Evolutionary conservation across 495 filamentous ascomycete species (phyloP).

Genomic region (Podospora sp.): DNA sequence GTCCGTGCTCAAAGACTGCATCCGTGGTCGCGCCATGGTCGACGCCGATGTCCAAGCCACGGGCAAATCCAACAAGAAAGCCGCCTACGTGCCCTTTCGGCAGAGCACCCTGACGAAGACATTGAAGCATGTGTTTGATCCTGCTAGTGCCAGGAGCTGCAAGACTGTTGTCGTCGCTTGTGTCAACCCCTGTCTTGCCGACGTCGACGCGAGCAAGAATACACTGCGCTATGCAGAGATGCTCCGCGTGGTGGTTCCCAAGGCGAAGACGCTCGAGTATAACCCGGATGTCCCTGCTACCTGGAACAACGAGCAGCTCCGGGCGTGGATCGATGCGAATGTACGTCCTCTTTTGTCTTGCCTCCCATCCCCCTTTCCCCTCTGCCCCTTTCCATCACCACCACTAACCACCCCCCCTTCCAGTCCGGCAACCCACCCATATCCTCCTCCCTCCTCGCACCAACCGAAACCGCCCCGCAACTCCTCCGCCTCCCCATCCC

Average conservation of each 20-base stretch:
- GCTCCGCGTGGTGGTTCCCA: conserved; percentile 23
- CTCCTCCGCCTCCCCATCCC: conserved; percentile 29
- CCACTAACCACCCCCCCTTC: not conserved
- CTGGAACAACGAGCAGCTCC: conserved; percentile 29
- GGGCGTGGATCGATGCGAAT: conserved; percentile 26
- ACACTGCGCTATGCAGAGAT: conserved; percentile 33
- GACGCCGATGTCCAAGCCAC: conserved; percentile 20
- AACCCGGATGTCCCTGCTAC: conserved; percentile 21
- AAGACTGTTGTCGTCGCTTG: conserved; percentile 33
- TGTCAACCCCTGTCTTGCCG: conserved; percentile 33
- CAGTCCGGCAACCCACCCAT: conserved; percentile 29
- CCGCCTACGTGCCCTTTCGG: conserved; percentile 29
- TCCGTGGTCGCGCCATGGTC: conserved; percentile 35
- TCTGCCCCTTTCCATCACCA: not conserved
- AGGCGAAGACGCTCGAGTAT: conserved; percentile 13
- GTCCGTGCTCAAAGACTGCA: conserved; percentile 46
- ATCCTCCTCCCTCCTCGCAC: conserved; percentile 23
- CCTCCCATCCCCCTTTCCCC: too few species aligned
- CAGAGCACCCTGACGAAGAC: conserved; percentile 34
- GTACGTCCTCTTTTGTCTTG: too few species aligned
- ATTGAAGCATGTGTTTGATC: conserved; percentile 35
- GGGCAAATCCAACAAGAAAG: not conserved
- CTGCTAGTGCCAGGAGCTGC: conserved; percentile 23
- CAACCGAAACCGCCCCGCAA: conserved; percentile 28
- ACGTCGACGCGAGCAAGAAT: conserved; percentile 30